phyloP scores from a whole-genome alignment of 2,329 filamentous ascomycete genomes.

The Aquanectria penicillioides region DNA sequence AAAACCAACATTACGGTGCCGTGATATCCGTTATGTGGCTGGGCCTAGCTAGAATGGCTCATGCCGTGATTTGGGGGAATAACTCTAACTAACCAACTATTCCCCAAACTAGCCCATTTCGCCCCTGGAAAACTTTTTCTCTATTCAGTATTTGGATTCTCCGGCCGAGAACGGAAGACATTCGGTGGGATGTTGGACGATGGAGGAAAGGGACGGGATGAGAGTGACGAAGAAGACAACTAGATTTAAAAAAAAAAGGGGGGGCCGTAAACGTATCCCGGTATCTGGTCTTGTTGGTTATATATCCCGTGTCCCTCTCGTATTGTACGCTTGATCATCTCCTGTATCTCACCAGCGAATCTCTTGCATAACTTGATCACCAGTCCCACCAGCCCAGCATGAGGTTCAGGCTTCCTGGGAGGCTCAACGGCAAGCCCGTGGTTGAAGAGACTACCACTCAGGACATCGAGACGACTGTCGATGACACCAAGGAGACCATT shows the following conservation, averaged over 20 bases:
- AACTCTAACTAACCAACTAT: not conserved
- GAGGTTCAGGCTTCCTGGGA: slow-evolving; percentile 10
- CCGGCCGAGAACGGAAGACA: slow-evolving; percentile 1
- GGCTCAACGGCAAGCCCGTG: slow-evolving; percentile 5
- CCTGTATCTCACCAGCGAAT: not conserved
- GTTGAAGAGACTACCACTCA: slow-evolving; percentile 9
- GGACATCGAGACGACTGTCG: slow-evolving; percentile 4
- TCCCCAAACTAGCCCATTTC: not conserved
- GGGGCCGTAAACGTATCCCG: not conserved
- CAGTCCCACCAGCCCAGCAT: not conserved
- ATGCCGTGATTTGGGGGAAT: not conserved
- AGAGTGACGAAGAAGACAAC: not conserved
- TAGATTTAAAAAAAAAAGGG: not conserved
- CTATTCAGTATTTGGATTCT: not conserved
- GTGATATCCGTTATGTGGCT: slow-evolving; percentile 10
- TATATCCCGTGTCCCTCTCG: not conserved
- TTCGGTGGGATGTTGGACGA: not conserved
- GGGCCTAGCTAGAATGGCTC: not conserved
- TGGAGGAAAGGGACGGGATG: not conserved
- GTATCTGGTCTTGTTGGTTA: no score
- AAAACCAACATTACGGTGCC: no score
- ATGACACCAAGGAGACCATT: slow-evolving; percentile 5
- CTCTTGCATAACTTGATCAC: not conserved
- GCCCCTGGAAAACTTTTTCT: slow-evolving; percentile 6
- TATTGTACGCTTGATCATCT: not conserved